Percentiles rank a stretch among this genome's conserved stretches.
phyloP scores from a whole-genome alignment of 73 alveolate genomes.

The Paramecium sexaurelia region DNA sequence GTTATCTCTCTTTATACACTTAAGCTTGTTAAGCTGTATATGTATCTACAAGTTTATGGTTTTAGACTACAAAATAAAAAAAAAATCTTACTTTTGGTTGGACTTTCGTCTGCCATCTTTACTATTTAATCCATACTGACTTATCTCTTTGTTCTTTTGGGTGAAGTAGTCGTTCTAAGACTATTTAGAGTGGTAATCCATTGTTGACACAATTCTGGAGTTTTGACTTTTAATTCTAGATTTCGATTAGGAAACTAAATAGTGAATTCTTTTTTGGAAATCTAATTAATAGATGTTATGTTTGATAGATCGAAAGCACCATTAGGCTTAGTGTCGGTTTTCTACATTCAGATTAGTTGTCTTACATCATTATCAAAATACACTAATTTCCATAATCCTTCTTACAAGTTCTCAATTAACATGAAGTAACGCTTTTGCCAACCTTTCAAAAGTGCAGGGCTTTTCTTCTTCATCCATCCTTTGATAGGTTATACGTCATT shows the following conservation, averaged over 20 bases:
- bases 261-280: slow-evolving; percentile 45
- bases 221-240: slow-evolving; percentile 72
- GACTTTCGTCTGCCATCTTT: slow-evolving; percentile 43
- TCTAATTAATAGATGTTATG: slow-evolving; percentile 30
- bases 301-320: slow-evolving; percentile 74
- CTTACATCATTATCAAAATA: slow-evolving; percentile 6
- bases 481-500: background rate
- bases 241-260: slow-evolving; percentile 24
- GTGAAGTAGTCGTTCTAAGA: background rate
- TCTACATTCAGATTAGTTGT: background rate
- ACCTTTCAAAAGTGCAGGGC: slow-evolving; percentile 70
- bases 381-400: background rate
- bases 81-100: background rate
- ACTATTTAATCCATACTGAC: slow-evolving; percentile 59
- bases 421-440: slow-evolving; percentile 75
- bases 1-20: slow-evolving; percentile 51
- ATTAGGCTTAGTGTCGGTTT: slow-evolving; percentile 64
- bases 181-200: slow-evolving; percentile 73
- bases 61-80: slow-evolving; percentile 32
- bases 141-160: slow-evolving; percentile 48
- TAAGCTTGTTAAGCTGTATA: slow-evolving; percentile 24
- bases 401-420: background rate
- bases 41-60: background rate
- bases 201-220: slow-evolving; percentile 64
- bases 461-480: slow-evolving; percentile 79